These are phyloP conservation scores for Quercus lobata DNA, from an alignment of 331 rosid species.

Conservation along the genomic window DNA sequence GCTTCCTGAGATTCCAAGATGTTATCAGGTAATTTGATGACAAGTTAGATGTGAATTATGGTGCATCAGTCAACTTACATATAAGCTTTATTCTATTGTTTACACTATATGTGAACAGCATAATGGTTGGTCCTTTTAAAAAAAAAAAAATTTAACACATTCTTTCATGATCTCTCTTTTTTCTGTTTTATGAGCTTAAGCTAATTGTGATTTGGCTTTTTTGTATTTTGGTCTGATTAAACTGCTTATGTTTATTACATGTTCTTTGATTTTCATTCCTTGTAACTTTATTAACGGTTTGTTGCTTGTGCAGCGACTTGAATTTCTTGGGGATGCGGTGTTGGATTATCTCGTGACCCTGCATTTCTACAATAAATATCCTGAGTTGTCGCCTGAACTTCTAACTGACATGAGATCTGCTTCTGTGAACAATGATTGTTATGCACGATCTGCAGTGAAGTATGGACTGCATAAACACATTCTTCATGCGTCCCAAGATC, in stretches of 20 bases:
- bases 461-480: conserved; percentile 57
- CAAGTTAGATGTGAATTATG: neutral
- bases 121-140: neutral
- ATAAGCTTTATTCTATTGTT: neutral
- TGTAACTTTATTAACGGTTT: conserved; percentile 9
- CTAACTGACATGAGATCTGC: conserved; percentile 91
- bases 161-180: neutral
- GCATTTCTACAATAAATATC: conserved; percentile 55
- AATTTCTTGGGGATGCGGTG: conserved; percentile 80
- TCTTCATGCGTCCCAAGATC: conserved; percentile 54
- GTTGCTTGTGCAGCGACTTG: conserved; percentile 60
- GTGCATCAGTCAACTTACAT: neutral
- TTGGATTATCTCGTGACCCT: conserved; percentile 65
- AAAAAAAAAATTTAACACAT: too few relatives aligned
- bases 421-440: conserved; percentile 76
- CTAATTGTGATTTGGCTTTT: neutral
- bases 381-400: conserved; percentile 69
- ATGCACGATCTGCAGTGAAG: conserved; percentile 63
- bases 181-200: neutral
- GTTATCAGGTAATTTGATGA: conserved; percentile 69
- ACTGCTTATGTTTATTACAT: neutral
- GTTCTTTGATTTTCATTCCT: neutral
- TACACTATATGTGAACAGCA: too few relatives aligned
- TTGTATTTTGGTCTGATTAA: neutral
- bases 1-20: conserved; percentile 78